Percentiles rank a stretch among this genome's conserved stretches.
Conservation (phyloP, 495 filamentous ascomycete genomes). For the Trichoderma virens region DNA sequence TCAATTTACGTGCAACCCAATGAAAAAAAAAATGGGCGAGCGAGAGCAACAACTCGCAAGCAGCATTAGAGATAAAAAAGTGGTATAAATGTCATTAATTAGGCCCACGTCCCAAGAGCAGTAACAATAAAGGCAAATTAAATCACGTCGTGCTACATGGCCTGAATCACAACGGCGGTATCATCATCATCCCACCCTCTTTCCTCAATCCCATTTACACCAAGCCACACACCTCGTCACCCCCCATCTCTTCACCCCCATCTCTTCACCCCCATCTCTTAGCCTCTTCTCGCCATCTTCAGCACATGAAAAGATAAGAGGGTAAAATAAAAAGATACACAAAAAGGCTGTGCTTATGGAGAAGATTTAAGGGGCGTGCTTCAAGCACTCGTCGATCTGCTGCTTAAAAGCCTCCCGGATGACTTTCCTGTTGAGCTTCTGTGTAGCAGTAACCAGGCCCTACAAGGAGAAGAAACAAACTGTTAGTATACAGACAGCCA, state of each 20-base stretch:
- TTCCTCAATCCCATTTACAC: neutral
- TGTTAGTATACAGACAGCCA: neutral
- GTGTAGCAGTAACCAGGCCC: conserved; percentile 54
- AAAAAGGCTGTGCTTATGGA: neutral
- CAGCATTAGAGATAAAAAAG: neutral
- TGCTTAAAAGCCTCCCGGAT: conserved; percentile 47
- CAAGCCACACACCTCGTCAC: neutral
- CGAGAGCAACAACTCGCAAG: neutral
- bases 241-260: neutral
- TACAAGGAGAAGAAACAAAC: conserved; percentile 17
- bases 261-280: too few species aligned
- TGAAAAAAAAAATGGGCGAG: neutral
- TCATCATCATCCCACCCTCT: neutral
- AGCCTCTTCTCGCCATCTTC: conserved; percentile 1
- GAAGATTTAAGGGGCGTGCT: neutral
- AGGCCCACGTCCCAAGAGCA: neutral
- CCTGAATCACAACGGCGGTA: conserved; percentile 5
- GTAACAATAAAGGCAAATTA: neutral
- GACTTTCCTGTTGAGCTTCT: conserved; percentile 53
- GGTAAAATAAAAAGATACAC: neutral
- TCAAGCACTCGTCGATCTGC: conserved; percentile 37
- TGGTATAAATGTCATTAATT: conserved; percentile 9
- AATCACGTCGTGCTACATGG: conserved; percentile 4
- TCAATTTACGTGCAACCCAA: too few species aligned
- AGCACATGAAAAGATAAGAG: neutral